Evolutionary conservation across 495 filamentous ascomycete species (phyloP), one percentile per base, ranked within the genome.

Genomic region (Aspergillus baeticus): DNA sequence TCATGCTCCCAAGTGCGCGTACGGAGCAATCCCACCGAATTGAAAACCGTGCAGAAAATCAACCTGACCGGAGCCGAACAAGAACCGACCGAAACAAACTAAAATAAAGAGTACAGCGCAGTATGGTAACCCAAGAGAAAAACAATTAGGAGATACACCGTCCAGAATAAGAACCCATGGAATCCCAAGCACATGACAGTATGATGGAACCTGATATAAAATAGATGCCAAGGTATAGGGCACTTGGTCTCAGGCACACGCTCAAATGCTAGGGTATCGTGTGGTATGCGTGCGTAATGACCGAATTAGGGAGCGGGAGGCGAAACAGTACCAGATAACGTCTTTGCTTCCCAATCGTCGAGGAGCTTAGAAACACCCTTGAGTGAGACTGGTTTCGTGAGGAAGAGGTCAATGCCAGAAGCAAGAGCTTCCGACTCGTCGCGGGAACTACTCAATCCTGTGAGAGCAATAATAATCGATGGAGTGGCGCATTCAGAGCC

Each of bases 351-450:
- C 78, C 78, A 80, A 44, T 80, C 78, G 29, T 72, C 68, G 29
- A 82, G 55, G 6, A 81, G 58, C 5, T 76, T 64, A 3, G 76
- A 73, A 0, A 82, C 75, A 52, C 78, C 72, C 55, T 73, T 76
- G 59, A 82, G 77, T 0, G 72, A 75, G 2, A 90, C 84, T 1
- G 88, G 88, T 61, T 90, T 89, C 13, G 87, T 89, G 58, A 91
- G 72, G 63, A 89, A 91, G 13, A 87, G 63, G 64, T 92, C 85
- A 33, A 92, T 79, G 6, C 88, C 88, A 11, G 81, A 82, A 6
- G 76, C 77, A 54, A 85, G 76, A 0, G 88, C 88, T 44, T 90
- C 86, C 6, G 80, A 73, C 63, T 88, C 82, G 58, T 87, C 86
- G 14, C 78, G 75, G 6, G 77, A 75, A 35, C 80, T 83, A 23